Conservation (phyloP, 805 yeast genomes). For the Starmerella sp. region DNA sequence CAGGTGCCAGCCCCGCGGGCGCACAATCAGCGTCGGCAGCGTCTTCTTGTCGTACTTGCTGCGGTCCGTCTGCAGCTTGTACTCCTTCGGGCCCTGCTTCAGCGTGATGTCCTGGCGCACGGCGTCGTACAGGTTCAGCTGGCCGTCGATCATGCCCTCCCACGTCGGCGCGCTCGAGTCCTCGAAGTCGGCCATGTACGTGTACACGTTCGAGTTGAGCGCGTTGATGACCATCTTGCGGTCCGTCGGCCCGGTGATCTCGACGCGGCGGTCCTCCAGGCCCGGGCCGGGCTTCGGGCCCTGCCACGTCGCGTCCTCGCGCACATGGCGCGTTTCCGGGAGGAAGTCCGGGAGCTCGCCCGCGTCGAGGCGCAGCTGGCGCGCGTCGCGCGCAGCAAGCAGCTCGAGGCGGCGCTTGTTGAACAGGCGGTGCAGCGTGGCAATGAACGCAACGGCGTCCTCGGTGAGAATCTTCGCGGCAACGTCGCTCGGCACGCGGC, state of each 20-base stretch:
- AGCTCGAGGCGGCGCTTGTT: conserved; percentile 44
- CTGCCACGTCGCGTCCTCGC: conserved; percentile 59
- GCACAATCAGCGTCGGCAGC: conserved; percentile 43
- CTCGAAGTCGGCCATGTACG: conserved; percentile 69
- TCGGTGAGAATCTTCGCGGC: conserved; percentile 46
- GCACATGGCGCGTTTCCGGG: conserved; percentile 50
- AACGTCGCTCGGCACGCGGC: conserved; percentile 40
- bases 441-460: conserved; percentile 56
- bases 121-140: conserved; percentile 58
- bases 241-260: conserved; percentile 68
- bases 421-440: conserved; percentile 56
- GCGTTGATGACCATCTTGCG: conserved; percentile 69
- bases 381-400: conserved; percentile 43
- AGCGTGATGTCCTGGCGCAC: conserved; percentile 45
- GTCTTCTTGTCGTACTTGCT: conserved; percentile 29
- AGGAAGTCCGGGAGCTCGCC: conserved; percentile 60
- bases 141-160: conserved; percentile 56
- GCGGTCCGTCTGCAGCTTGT: conserved; percentile 44
- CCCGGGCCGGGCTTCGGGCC: conserved; percentile 63
- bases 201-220: conserved; percentile 54
- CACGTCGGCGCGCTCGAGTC: conserved; percentile 65
- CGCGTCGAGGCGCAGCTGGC: conserved; percentile 45
- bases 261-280: conserved; percentile 58
- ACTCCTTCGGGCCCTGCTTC: conserved; percentile 31
- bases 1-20: conserved; percentile 66